phyloP scores from a whole-genome alignment of 345 rosid genomes.

The Eucalyptus victrix region DNA sequence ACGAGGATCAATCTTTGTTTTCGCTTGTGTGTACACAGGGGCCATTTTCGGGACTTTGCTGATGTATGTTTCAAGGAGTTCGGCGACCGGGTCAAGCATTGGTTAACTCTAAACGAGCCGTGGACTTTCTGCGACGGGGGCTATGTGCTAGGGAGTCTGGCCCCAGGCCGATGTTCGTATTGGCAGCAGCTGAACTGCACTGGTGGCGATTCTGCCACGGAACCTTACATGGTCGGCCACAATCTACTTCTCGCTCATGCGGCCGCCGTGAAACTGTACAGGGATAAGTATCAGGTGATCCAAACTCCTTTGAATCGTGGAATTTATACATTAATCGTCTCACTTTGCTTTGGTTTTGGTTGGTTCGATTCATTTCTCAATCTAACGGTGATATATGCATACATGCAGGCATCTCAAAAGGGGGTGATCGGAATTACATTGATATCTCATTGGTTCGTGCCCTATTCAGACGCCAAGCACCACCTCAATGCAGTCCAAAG shows the following conservation, averaged over 20 bases:
- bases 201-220: slow-evolving; percentile 28
- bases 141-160: neutral
- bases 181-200: slow-evolving; percentile 13
- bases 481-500: neutral
- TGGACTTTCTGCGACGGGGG: neutral
- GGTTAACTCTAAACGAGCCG: slow-evolving; percentile 33
- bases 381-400: neutral
- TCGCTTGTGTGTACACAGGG: neutral
- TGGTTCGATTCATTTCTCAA: neutral
- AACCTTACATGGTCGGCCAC: slow-evolving; percentile 25
- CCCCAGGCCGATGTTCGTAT: slow-evolving; percentile 25
- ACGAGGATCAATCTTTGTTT: neutral
- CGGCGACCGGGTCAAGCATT: slow-evolving; percentile 33
- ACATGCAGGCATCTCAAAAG: neutral
- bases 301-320: neutral
- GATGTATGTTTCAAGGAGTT: slow-evolving; percentile 20
- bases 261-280: slow-evolving; percentile 20
- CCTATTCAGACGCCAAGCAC: neutral
- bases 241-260: slow-evolving; percentile 36
- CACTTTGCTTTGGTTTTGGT: neutral
- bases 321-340: neutral
- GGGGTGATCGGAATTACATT: neutral
- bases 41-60: slow-evolving; percentile 21
- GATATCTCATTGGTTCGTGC: neutral
- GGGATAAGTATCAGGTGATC: slow-evolving; percentile 9